Evolutionary conservation across 2,329 filamentous ascomycete species (phyloP), one percentile per base, ranked within the genome.

Genomic region (Clonostachys solani): DNA sequence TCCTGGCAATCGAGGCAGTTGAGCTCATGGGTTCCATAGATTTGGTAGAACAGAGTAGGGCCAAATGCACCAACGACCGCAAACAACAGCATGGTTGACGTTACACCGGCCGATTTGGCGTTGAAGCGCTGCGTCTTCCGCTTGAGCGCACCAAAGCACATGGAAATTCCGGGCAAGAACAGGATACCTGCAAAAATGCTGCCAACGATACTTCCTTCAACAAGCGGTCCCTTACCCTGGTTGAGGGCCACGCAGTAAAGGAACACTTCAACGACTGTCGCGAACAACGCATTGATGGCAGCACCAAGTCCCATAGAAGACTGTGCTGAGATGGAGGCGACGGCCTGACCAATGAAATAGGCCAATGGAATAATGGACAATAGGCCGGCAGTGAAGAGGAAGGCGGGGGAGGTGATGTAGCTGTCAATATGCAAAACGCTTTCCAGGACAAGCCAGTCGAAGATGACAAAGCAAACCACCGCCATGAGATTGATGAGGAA

Each of bases 91-190:
- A 99, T 99, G 0, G 94, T 99, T 3, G 92, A 96, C 1, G 92
- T 97, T 34, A 97, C 94, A 62, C 94, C 91, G 33, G 94, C 94
- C 34, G 92, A 97, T 60, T 86, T 90, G 52, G 94, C 92, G 62
- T 99, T 99, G 78, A 99, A 99, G 40, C 94, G 86, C 64, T 99
- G 94, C 2, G 94, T 99, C 72, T 99, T 99, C 58, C 95, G 85
- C 72, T 96, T 96, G 61, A 99, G 86, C 16, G 95, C 95, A 41
- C 94, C 94, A 60, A 96, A 99, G 67, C 94, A 99, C 94, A 99
- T 99, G 49, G 92, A 97, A 34, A 99, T 66, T 2, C 94, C 94
- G 0, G 94, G 94, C 42, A 99, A 76, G 63, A 99, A 95, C 13
- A 99, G 77, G 41, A 99, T 89, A 71, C 94, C 94, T 5, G 92